Evolutionary conservation across 208 protist genomes (phyloP).

Genomic region (Wallacemonas sp.): DNA sequence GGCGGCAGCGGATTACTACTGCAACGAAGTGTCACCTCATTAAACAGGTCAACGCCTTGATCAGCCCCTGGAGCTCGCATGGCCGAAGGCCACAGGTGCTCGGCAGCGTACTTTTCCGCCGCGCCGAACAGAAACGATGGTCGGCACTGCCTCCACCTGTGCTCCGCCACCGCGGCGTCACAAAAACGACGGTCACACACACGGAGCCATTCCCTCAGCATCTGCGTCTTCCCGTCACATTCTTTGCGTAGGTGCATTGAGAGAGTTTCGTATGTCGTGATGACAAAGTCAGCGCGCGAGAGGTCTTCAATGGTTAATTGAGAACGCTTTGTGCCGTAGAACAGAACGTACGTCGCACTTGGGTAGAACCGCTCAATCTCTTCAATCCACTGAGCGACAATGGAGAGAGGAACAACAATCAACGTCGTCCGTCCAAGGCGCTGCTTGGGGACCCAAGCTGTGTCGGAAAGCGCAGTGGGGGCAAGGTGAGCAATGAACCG

Average conservation of each 20-base stretch:
- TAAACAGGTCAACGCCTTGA: not conserved
- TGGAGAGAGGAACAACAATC: constrained; percentile 53
- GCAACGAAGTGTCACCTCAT: not conserved
- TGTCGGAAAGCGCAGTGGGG: not conserved
- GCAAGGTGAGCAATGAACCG: not conserved
- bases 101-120: constrained; percentile 6
- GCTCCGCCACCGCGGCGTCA: constrained; percentile 7
- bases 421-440: constrained; percentile 44
- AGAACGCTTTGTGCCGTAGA: constrained; percentile 37
- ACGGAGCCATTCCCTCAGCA: constrained; percentile 5
- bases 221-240: constrained; percentile 10
- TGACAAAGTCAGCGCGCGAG: constrained; percentile 41
- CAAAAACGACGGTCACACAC: constrained; percentile 11
- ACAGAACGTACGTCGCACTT: constrained; percentile 39
- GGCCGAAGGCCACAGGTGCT: constrained; percentile 12
- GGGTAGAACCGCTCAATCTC: constrained; percentile 54
- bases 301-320: constrained; percentile 41
- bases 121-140: constrained; percentile 6
- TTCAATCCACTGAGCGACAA: constrained; percentile 48
- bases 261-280: constrained; percentile 73
- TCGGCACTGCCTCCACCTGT: constrained; percentile 1
- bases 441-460: not conserved
- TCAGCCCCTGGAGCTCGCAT: not conserved
- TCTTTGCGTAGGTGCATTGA: constrained; percentile 45
- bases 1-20: no score